Conservation (phyloP, 2,329 filamentous ascomycete species). For the Exophiala viscosa region DNA sequence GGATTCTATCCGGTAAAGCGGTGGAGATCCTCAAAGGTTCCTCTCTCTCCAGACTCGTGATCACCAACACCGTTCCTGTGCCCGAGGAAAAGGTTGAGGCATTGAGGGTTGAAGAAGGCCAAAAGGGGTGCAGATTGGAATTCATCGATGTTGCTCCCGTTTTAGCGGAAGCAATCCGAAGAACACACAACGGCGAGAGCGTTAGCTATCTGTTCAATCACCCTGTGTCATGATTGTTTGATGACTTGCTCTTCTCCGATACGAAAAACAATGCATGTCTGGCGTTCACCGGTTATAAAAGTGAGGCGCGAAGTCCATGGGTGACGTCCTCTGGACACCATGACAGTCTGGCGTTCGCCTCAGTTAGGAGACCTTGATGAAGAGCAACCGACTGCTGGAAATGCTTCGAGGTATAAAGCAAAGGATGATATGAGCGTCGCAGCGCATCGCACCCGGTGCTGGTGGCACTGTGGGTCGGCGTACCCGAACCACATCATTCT, state of each 20-base stretch:
- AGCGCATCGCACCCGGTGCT: too few relatives aligned
- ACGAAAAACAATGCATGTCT: background rate
- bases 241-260: background rate
- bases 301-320: too few relatives aligned
- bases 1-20: slow-evolving; percentile 82
- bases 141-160: slow-evolving; percentile 91
- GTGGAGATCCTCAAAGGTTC: slow-evolving; percentile 81
- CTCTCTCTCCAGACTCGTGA: slow-evolving; percentile 72
- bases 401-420: too few relatives aligned
- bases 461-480: too few relatives aligned
- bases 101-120: slow-evolving; percentile 37
- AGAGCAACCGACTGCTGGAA: too few relatives aligned
- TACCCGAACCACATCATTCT: too few relatives aligned
- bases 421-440: too few relatives aligned
- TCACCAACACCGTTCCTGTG: slow-evolving; percentile 84
- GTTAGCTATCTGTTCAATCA: slow-evolving; percentile 51
- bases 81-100: slow-evolving; percentile 50
- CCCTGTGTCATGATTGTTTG: slow-evolving; percentile 32
- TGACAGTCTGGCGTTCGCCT: too few relatives aligned
- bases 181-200: slow-evolving; percentile 51
- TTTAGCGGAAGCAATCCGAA: slow-evolving; percentile 47
- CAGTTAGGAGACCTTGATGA: too few relatives aligned
- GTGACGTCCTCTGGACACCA: too few relatives aligned
- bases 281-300: too few relatives aligned
- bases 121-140: slow-evolving; percentile 76